Percentiles rank a stretch among this genome's conserved stretches.
Conservation (phyloP, 805 yeast species). For the Zygoascus tannicola region DNA sequence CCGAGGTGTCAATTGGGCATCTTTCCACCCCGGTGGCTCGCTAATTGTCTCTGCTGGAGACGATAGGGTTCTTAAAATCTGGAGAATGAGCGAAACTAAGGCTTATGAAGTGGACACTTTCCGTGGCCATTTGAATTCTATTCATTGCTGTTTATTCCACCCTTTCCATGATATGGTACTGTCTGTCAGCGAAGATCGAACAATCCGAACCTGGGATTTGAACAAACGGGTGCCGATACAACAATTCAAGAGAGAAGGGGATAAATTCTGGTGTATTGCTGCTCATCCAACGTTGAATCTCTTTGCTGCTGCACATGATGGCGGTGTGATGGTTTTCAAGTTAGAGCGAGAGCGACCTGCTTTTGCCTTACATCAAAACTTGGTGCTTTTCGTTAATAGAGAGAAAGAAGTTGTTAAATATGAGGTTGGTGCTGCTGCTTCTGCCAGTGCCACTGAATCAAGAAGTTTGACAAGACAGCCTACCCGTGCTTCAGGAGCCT, state of each 20-base stretch:
- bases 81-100: slow-evolving; percentile 96
- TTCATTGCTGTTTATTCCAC: slow-evolving; percentile 81
- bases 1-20: slow-evolving; percentile 97
- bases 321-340: slow-evolving; percentile 97
- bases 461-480: not conserved
- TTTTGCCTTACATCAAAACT: slow-evolving; percentile 60
- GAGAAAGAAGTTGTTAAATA: slow-evolving; percentile 81
- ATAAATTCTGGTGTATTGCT: slow-evolving; percentile 88
- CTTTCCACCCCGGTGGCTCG: slow-evolving; percentile 95
- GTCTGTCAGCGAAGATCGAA: slow-evolving; percentile 93
- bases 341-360: slow-evolving; percentile 97
- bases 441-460: too few relatives aligned
- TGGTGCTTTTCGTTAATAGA: slow-evolving; percentile 63
- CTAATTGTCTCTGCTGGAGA: slow-evolving; percentile 93
- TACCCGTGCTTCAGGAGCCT: slow-evolving; percentile 37
- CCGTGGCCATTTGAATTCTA: slow-evolving; percentile 94
- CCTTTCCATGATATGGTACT: slow-evolving; percentile 87
- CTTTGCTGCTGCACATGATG: slow-evolving; percentile 94
- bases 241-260: slow-evolving; percentile 87
- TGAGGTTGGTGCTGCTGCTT: slow-evolving; percentile 48
- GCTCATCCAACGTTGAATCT: slow-evolving; percentile 85
- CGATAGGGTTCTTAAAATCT: slow-evolving; percentile 86
- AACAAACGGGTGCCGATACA: slow-evolving; percentile 89
- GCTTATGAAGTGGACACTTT: slow-evolving; percentile 99
- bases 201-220: slow-evolving; percentile 93